phyloP scores from a whole-genome alignment of 2,329 filamentous ascomycete genomes.

The Ceratocystis albifundus region DNA sequence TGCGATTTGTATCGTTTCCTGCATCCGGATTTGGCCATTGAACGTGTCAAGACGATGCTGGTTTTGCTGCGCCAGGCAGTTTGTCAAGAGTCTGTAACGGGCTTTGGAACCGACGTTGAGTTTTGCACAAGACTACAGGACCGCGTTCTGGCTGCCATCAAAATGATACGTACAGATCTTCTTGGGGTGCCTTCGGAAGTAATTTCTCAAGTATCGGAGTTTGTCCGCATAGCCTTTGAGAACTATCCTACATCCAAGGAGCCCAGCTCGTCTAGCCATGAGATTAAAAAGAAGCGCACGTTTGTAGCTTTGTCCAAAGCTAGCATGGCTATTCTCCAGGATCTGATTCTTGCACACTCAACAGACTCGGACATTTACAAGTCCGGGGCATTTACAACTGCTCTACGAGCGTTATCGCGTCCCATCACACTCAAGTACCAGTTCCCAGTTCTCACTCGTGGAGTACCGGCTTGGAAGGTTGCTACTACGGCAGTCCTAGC shows the following conservation, averaged over 20 bases:
- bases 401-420: conserved; percentile 54
- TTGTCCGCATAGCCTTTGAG: conserved; percentile 57
- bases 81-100: conserved; percentile 53
- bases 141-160: conserved; percentile 55
- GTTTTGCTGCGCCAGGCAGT: conserved; percentile 59
- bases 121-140: conserved; percentile 61
- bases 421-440: conserved; percentile 71
- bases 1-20: conserved; percentile 69
- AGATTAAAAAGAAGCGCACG: conserved; percentile 42
- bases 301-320: conserved; percentile 83
- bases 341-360: conserved; percentile 48
- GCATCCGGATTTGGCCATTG: conserved; percentile 48
- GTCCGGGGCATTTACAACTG: conserved; percentile 52
- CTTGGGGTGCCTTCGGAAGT: conserved; percentile 55
- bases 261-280: conserved; percentile 35
- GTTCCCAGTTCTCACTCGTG: conserved; percentile 60
- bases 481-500: conserved; percentile 60
- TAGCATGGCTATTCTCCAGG: conserved; percentile 59
- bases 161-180: conserved; percentile 55
- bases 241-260: conserved; percentile 4
- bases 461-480: conserved; percentile 63
- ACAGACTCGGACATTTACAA: conserved; percentile 56
- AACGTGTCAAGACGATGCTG: conserved; percentile 57
- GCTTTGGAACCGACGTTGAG: conserved; percentile 62
- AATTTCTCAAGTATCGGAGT: conserved; percentile 55